Conservation (phyloP, 2,329 filamentous ascomycete species). For the Colletotrichum lini region DNA sequence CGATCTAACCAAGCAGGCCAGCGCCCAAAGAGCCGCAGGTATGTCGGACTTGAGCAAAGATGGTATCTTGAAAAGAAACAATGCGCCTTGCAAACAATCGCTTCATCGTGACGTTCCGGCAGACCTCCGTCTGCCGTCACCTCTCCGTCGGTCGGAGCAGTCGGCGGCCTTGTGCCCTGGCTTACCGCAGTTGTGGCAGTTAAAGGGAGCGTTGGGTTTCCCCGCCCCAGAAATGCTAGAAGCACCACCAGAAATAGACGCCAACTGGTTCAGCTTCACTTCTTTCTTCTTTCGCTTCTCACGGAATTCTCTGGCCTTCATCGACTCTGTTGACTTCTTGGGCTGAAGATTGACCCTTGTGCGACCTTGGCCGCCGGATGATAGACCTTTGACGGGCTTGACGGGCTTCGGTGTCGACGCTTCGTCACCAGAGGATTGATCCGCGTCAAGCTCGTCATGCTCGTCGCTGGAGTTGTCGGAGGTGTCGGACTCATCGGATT, state of each 20-base stretch:
- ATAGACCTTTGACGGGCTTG: conserved; percentile 45
- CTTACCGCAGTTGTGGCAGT: conserved; percentile 74
- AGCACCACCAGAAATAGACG: conserved; percentile 68
- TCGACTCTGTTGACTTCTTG: conserved; percentile 58
- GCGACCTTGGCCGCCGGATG: conserved; percentile 33
- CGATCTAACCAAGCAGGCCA: neutral
- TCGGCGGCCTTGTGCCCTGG: conserved; percentile 71
- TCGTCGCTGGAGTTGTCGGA: conserved; percentile 37
- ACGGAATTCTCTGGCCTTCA: conserved; percentile 65
- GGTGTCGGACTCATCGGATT: conserved; percentile 44
- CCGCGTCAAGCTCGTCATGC: conserved; percentile 22
- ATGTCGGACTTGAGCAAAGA: conserved; percentile 9
- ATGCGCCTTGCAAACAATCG: neutral
- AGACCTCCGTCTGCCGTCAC: conserved; percentile 33
- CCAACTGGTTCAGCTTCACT: conserved; percentile 74
- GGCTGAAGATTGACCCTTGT: conserved; percentile 42
- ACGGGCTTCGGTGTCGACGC: conserved; percentile 21
- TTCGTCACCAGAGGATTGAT: conserved; percentile 13
- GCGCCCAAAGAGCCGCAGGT: neutral
- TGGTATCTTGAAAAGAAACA: conserved; percentile 35
- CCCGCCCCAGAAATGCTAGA: conserved; percentile 40
- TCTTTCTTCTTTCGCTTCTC: conserved; percentile 76
- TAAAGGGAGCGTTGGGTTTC: conserved; percentile 48
- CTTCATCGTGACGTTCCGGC: conserved; percentile 23
- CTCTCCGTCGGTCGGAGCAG: conserved; percentile 60